Percentiles rank a stretch among this genome's conserved stretches.
phyloP scores from a whole-genome alignment of 169 alveolate species.

The Toxoplasma gondii region DNA sequence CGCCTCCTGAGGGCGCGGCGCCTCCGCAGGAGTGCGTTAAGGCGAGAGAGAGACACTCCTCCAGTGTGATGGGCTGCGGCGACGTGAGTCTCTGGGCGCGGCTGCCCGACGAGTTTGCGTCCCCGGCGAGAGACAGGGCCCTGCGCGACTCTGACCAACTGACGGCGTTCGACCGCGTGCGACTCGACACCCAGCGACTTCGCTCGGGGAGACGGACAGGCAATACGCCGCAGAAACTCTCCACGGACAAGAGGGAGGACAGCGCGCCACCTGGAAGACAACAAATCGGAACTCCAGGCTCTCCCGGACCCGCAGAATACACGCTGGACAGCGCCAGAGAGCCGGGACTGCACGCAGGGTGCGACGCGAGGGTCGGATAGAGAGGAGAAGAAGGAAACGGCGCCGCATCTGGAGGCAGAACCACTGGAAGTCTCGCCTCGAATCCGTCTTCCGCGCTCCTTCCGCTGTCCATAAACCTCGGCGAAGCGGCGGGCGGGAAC shows the following conservation, averaged over 20 bases:
- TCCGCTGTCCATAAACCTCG: too few species aligned
- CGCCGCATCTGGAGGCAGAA: too few species aligned
- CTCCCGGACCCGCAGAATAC: background rate
- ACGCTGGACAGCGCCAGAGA: background rate
- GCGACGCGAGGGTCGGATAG: background rate
- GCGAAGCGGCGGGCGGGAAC: too few species aligned
- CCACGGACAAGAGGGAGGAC: background rate
- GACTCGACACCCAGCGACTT: constrained; percentile 10
- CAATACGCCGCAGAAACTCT: constrained; percentile 21
- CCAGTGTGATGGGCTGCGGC: constrained; percentile 31
- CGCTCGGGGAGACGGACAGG: constrained; percentile 21
- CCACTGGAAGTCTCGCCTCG: too few species aligned
- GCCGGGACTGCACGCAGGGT: background rate
- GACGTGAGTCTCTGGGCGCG: background rate
- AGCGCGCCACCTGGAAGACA: background rate
- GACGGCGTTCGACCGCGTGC: background rate
- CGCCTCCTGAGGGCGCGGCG: background rate
- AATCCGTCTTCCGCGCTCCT: too few species aligned
- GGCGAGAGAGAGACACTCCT: background rate
- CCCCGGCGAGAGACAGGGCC: background rate
- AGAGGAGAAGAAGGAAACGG: background rate
- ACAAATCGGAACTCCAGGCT: background rate
- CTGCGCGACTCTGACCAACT: background rate
- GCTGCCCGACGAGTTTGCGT: background rate
- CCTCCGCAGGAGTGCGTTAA: background rate